Conservation (phyloP, 2,329 filamentous ascomycete genomes). For the Aspergillus amoenus region DNA sequence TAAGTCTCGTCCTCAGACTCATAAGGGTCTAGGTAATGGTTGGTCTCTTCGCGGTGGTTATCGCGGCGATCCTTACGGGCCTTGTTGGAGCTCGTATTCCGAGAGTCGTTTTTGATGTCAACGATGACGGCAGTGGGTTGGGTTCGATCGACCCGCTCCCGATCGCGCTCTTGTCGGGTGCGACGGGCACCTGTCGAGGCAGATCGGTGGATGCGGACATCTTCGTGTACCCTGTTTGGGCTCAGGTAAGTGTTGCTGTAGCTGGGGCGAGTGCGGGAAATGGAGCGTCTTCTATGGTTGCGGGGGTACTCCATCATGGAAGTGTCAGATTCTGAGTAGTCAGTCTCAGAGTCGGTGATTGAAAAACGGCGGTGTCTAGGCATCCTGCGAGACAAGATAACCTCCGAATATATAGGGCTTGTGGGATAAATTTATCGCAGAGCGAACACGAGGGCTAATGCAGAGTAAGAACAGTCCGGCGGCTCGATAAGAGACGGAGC, state of each 20-base stretch:
- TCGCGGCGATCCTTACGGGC: constrained; percentile 23
- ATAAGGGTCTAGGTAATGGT: constrained; percentile 17
- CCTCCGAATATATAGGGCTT: neutral
- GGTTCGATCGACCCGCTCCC: constrained; percentile 10
- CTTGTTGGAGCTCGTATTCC: constrained; percentile 28
- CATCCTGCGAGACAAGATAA: constrained; percentile 1
- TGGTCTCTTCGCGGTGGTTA: constrained; percentile 17
- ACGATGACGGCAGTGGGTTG: constrained; percentile 31
- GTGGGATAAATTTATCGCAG: neutral
- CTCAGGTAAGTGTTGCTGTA: constrained; percentile 23
- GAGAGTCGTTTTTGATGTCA: constrained; percentile 35
- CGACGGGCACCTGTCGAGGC: constrained; percentile 36
- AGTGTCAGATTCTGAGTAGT: constrained; percentile 37
- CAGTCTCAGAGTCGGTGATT: constrained; percentile 29
- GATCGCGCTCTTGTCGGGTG: constrained; percentile 9
- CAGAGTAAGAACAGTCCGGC: constrained; percentile 3
- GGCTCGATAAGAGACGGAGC: neutral
- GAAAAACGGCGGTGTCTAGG: constrained; percentile 12
- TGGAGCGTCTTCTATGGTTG: constrained; percentile 30
- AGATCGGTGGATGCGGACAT: constrained; percentile 31
- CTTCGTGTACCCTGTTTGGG: constrained; percentile 22
- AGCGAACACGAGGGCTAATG: constrained; percentile 7
- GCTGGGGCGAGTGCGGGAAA: constrained; percentile 33
- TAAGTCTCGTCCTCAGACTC: constrained; percentile 29
- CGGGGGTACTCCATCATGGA: constrained; percentile 31